These are phyloP conservation scores for Trypanosoma melophagium DNA, from an alignment of 208 protist genomes.

Conservation along the genomic window DNA sequence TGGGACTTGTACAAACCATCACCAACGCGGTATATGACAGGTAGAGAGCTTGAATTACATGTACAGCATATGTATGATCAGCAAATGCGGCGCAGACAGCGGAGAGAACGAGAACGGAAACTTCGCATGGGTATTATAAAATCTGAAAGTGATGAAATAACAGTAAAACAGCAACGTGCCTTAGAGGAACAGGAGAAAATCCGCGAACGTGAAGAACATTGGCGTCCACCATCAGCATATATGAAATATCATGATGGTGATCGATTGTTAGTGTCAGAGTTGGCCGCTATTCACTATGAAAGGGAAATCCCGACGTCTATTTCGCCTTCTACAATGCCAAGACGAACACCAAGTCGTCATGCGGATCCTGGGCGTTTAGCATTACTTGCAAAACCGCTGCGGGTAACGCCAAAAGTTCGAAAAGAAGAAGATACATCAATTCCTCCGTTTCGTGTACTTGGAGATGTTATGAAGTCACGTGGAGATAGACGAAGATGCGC, in stretches of 20 bases:
- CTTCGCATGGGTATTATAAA: conserved; percentile 36
- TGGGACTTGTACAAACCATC: conserved; percentile 62
- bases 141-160: conserved; percentile 18
- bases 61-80: conserved; percentile 72
- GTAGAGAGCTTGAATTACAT: conserved; percentile 43
- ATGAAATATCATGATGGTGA: conserved; percentile 51
- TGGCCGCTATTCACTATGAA: conserved; percentile 11
- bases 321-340: not conserved
- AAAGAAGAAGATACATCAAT: conserved; percentile 32
- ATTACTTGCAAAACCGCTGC: conserved; percentile 48
- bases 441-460: conserved; percentile 61
- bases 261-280: conserved; percentile 54
- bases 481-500: not conserved
- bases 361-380: conserved; percentile 38
- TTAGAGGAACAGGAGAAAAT: conserved; percentile 12
- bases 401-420: conserved; percentile 39
- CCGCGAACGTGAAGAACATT: conserved; percentile 39
- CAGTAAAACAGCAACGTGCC: not conserved
- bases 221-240: conserved; percentile 55
- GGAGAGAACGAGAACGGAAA: conserved; percentile 39
- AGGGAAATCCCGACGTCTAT: not conserved
- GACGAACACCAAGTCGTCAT: not conserved
- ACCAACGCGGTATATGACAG: conserved; percentile 28
- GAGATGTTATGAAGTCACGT: conserved; percentile 19
- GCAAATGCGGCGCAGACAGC: conserved; percentile 38